Conservation (phyloP, 495 filamentous ascomycete species). For the Zalerion maritima region DNA sequence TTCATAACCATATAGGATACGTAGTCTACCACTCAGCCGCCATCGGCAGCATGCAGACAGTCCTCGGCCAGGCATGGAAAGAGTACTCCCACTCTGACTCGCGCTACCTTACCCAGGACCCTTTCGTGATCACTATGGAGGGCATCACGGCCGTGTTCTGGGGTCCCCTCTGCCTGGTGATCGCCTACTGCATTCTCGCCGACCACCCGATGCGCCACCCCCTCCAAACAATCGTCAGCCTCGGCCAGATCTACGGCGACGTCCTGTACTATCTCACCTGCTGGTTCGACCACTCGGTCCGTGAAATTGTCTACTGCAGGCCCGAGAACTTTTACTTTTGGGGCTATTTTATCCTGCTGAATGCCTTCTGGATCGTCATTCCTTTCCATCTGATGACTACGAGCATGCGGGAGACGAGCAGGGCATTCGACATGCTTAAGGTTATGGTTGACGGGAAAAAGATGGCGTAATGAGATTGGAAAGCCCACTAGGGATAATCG, state of each 20-base stretch:
- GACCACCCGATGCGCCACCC: constrained; percentile 36
- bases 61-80: constrained; percentile 50
- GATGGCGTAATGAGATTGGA: too few relatives aligned
- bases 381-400: too few relatives aligned
- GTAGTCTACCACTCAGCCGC: too few relatives aligned
- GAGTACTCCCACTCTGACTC: constrained; percentile 46
- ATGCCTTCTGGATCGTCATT: constrained; percentile 43
- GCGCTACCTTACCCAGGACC: constrained; percentile 38
- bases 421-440: too few relatives aligned
- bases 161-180: constrained; percentile 39
- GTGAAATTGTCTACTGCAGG: constrained; percentile 29
- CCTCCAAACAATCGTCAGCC: constrained; percentile 35
- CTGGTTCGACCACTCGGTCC: constrained; percentile 30
- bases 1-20: too few relatives aligned
- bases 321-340: constrained; percentile 42
- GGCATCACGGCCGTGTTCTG: constrained; percentile 37
- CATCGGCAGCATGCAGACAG: too few relatives aligned
- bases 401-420: too few relatives aligned
- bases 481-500: too few relatives aligned
- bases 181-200: constrained; percentile 28
- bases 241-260: constrained; percentile 44
- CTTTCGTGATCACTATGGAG: constrained; percentile 42
- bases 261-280: constrained; percentile 41
- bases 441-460: too few relatives aligned
- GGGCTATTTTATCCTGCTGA: constrained; percentile 41